Base-by-base conservation (phyloP, 1,139 yeast species). In the Candida glucosophila region DNA sequence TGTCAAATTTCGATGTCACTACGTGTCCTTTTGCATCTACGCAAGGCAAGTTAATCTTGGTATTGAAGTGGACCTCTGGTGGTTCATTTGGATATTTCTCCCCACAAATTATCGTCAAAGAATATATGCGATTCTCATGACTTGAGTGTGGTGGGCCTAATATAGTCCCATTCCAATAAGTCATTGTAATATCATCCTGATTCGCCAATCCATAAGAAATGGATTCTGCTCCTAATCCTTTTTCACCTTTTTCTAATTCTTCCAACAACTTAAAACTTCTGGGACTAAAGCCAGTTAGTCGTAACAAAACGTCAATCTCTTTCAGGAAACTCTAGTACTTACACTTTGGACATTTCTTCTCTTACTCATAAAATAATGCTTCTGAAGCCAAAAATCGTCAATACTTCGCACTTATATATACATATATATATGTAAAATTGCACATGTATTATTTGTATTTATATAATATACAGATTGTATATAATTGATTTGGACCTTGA, bases 231-330 rank as follows among this genome's bases (percentile, higher is more conserved):
- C 98, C 97, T 28, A 83, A 66, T 11, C 98, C 98, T 52, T 92
- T 92, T 51, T 92, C 99, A 26, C 98, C 98, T 48, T 88, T 90
- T 53, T 92, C 99, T 39, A 92, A 68, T 57, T 90, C 98, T 59
- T 90, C 98, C 37, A 90, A 67, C 24, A 90, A 70, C 48, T 93
- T 82, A 56, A 90, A 90, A 52, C 86, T 86, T 55, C 97, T 75
- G 38, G 97, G 97, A 24, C 94, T 82, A 36, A 24, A 15, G 7
- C 12, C 7, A 22, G 14, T 16, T 12, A 16, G 4, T 5, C 14
- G n/a, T n/a, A n/a, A n/a, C n/a, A n/a, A n/a, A n/a, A n/a, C n/a
- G n/a, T n/a, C n/a, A n/a, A n/a, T n/a, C n/a, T n/a, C n/a, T n/a
- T n/a, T n/a, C n/a, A n/a, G n/a, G n/a, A n/a, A n/a, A n/a, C n/a